phyloP scores from a whole-genome alignment of 306 rosid genomes.

The Rubus idaeus region DNA sequence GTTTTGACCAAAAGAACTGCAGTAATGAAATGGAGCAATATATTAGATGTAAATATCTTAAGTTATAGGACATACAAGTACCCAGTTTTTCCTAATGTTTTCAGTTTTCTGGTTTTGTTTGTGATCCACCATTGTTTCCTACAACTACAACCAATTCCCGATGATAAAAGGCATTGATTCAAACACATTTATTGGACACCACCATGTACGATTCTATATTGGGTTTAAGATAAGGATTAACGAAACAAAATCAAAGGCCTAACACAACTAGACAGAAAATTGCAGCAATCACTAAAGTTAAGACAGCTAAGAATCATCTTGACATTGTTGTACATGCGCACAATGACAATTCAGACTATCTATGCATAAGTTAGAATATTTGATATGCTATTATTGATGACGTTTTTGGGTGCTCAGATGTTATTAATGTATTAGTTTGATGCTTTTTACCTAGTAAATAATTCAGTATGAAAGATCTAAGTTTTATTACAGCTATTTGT shows the following conservation, averaged over 20 bases:
- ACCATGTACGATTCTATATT: background rate
- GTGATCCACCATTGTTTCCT: background rate
- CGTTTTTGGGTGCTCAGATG: background rate
- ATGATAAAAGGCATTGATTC: background rate
- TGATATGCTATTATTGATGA: background rate
- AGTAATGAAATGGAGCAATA: background rate
- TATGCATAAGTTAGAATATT: background rate
- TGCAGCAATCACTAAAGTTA: background rate
- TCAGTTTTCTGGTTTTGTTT: background rate
- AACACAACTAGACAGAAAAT: background rate
- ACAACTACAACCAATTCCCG: background rate
- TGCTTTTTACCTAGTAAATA: background rate
- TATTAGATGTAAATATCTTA: background rate
- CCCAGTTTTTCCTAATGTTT: background rate
- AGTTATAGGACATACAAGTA: background rate
- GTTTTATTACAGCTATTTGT: background rate
- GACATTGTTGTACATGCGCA: background rate
- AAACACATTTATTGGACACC: background rate
- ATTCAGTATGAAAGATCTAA: background rate
- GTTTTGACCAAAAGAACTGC: slow-evolving; percentile 18
- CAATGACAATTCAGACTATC: background rate
- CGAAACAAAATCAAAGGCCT: background rate
- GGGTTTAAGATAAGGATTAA: background rate
- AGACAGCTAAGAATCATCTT: background rate
- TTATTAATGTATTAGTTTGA: background rate